Conservation (phyloP, 495 filamentous ascomycete genomes). For the Darksidea phi region DNA sequence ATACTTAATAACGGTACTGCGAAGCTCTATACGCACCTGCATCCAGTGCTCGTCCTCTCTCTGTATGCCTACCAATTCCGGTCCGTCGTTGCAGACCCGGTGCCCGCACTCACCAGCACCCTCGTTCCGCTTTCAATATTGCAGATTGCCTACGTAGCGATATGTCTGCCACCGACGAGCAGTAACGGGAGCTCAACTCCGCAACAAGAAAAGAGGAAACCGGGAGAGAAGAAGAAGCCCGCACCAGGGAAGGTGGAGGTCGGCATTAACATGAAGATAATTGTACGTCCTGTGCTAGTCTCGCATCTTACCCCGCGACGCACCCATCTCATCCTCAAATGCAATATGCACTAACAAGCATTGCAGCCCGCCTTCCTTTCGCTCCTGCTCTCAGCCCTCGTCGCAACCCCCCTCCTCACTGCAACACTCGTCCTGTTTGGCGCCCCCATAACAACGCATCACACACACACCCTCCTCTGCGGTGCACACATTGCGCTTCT, state of each 20-base stretch:
- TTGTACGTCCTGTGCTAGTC: constrained; percentile 34
- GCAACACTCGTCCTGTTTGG: constrained; percentile 79
- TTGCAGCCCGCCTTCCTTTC: constrained; percentile 62
- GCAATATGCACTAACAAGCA: constrained; percentile 15
- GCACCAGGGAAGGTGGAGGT: constrained; percentile 28
- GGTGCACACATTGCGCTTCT: constrained; percentile 80
- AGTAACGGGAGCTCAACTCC: constrained; percentile 30
- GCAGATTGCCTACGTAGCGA: constrained; percentile 65
- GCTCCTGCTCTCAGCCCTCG: constrained; percentile 55
- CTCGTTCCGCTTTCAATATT: constrained; percentile 62
- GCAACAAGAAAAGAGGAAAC: constrained; percentile 35
- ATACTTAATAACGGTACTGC: constrained; percentile 53
- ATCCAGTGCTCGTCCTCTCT: constrained; percentile 64
- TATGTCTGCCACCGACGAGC: constrained; percentile 71
- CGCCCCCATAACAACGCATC: constrained; percentile 82
- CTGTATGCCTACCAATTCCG: constrained; percentile 62
- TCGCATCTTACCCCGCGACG: neutral
- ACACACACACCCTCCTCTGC: constrained; percentile 71
- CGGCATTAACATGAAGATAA: constrained; percentile 31
- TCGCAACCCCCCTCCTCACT: constrained; percentile 61
- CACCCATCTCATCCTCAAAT: neutral
- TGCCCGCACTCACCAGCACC: constrained; percentile 58
- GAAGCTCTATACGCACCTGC: constrained; percentile 57
- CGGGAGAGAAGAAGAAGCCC: constrained; percentile 39
- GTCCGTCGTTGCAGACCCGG: constrained; percentile 68